These are phyloP conservation scores for Pythium insidiosum DNA, from an alignment of 352 stramenopile genomes.

Conservation along the genomic window DNA sequence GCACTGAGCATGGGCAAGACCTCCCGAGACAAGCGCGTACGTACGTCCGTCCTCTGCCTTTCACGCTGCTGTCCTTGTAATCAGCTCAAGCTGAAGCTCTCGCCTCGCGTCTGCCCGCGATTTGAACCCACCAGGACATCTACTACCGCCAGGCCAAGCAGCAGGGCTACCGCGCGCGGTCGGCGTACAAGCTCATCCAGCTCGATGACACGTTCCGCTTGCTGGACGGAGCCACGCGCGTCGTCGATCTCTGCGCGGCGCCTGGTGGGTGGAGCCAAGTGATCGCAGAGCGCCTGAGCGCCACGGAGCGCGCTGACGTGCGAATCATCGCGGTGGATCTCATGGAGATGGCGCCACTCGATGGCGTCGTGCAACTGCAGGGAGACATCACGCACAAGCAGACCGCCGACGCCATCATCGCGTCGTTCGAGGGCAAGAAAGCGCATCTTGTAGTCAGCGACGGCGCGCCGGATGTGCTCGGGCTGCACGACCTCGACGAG, in stretches of 20 bases:
- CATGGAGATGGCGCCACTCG: slow-evolving; percentile 97
- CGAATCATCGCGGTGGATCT: slow-evolving; percentile 77
- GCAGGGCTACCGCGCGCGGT: slow-evolving; percentile 94
- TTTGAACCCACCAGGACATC: slow-evolving; percentile 55
- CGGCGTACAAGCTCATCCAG: slow-evolving; percentile 98
- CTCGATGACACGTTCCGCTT: slow-evolving; percentile 98
- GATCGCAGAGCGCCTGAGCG: slow-evolving; percentile 63
- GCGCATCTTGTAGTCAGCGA: slow-evolving; percentile 98
- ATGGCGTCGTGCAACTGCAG: slow-evolving; percentile 63
- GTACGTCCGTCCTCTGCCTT: too few species aligned
- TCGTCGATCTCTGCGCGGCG: slow-evolving; percentile 79
- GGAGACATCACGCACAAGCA: slow-evolving; percentile 79
- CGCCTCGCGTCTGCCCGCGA: too few species aligned
- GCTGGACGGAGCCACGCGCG: slow-evolving; percentile 62
- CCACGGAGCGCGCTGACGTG: slow-evolving; percentile 10
- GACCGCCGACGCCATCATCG: slow-evolving; percentile 67
- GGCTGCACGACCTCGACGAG: slow-evolving; percentile 74
- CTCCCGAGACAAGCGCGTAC: slow-evolving; percentile 88
- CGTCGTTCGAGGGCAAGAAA: slow-evolving; percentile 60
- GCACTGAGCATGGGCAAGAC: slow-evolving; percentile 69
- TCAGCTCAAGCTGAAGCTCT: too few species aligned
- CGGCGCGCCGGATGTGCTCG: slow-evolving; percentile 96
- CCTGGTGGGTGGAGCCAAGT: slow-evolving; percentile 85
- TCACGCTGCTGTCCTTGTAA: too few species aligned
- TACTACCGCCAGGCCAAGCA: slow-evolving; percentile 92